A percentile compares a stretch with the other conserved stretches of the same genome.
Evolutionary conservation across 257 asterid species (phyloP).

Genomic region (Verbena officinalis): DNA sequence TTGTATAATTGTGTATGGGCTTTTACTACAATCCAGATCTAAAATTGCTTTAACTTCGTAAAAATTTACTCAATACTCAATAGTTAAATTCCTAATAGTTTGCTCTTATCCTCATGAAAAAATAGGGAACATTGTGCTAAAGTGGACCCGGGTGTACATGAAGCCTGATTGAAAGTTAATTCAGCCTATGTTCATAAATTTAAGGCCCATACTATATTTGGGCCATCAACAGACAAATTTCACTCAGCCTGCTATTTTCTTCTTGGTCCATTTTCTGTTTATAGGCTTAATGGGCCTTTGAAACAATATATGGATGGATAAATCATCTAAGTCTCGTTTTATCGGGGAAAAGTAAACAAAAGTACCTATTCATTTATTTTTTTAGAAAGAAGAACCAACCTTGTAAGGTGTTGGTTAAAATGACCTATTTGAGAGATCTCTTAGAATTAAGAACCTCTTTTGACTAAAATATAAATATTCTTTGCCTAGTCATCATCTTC

Average conservation of each 20-base stretch:
- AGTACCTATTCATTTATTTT: no score
- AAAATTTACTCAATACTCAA: background rate
- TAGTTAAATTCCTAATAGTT: background rate
- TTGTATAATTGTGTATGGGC: constrained; percentile 24
- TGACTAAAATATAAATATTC: no score
- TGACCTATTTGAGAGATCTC: no score
- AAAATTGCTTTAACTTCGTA: background rate
- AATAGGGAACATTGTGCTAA: no score
- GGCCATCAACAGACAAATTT: background rate
- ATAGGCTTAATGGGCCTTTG: background rate
- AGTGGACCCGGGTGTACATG: no score
- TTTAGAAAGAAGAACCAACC: no score
- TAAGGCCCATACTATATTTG: background rate
- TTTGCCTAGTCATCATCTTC: no score
- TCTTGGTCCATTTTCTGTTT: background rate
- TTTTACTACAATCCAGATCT: constrained; percentile 19
- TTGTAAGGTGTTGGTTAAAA: no score
- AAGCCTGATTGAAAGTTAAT: no score
- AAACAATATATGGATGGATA: background rate
- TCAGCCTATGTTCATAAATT: background rate
- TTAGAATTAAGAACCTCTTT: no score
- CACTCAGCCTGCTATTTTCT: background rate
- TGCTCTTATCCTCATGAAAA: constrained; percentile 5
- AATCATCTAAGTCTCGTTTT: background rate
- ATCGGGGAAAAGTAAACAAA: no score